Conservation (phyloP, 2,329 filamentous ascomycete species). For the Trichoderma sp. region DNA sequence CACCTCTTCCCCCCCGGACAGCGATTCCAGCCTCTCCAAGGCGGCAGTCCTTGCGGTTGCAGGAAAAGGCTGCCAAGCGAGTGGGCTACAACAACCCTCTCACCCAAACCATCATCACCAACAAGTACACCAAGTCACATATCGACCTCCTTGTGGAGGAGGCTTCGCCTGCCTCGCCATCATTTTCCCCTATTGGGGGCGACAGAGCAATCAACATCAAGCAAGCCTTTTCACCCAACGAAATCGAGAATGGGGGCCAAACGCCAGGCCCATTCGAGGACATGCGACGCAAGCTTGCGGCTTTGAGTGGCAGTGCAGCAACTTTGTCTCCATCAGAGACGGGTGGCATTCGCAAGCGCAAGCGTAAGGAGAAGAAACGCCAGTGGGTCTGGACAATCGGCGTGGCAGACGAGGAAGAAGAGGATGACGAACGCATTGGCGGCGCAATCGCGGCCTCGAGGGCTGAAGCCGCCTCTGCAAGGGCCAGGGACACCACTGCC, state of each 20-base stretch:
- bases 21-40: constrained; percentile 53
- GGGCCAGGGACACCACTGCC: constrained; percentile 20
- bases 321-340: constrained; percentile 37
- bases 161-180: constrained; percentile 46
- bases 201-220: constrained; percentile 48
- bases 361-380: constrained; percentile 57
- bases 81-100: constrained; percentile 63
- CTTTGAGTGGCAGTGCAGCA: constrained; percentile 35
- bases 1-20: constrained; percentile 55
- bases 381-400: constrained; percentile 67
- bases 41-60: constrained; percentile 52
- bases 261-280: constrained; percentile 64
- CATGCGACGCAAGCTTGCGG: constrained; percentile 56
- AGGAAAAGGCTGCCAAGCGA: constrained; percentile 52
- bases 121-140: constrained; percentile 60
- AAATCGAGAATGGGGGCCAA: constrained; percentile 58
- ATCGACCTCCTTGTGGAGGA: constrained; percentile 62
- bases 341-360: constrained; percentile 52
- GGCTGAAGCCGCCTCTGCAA: constrained; percentile 30
- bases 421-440: constrained; percentile 42
- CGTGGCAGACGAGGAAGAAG: constrained; percentile 46
- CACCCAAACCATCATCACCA: constrained; percentile 61
- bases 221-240: constrained; percentile 51
- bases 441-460: constrained; percentile 43
- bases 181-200: constrained; percentile 30